Percentiles rank a stretch among this genome's conserved stretches.
These are phyloP conservation scores for Paramecium caudatum DNA, from an alignment of 73 alveolate genomes.

Conservation along the genomic window DNA sequence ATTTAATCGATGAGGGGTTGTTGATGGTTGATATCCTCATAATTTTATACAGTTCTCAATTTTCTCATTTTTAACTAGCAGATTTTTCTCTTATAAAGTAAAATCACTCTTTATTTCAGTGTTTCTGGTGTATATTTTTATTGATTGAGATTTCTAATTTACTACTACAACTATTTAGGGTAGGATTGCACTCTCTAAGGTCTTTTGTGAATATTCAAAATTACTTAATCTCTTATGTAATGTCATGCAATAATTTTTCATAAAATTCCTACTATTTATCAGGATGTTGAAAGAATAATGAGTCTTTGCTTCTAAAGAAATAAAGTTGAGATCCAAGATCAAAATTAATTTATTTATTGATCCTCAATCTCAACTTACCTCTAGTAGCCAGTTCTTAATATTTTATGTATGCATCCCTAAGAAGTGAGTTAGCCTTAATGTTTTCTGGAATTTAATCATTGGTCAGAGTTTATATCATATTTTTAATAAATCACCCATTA, in stretches of 20 bases:
- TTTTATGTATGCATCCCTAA: slow-evolving; percentile 35
- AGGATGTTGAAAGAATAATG: not conserved
- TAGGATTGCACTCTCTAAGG: too few species aligned
- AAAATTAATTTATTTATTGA: not conserved
- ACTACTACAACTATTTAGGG: too few species aligned
- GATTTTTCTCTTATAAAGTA: not conserved
- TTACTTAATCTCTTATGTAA: not conserved
- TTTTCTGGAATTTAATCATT: not conserved
- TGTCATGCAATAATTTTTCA: not conserved
- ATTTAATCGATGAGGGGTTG: too few species aligned
- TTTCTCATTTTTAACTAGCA: slow-evolving; percentile 2
- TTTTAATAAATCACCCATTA: slow-evolving; percentile 50
- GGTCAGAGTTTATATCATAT: not conserved
- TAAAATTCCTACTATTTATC: slow-evolving; percentile 20
- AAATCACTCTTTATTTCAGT: not conserved
- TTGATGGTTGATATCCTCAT: not conserved
- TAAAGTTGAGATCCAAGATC: slow-evolving; percentile 4
- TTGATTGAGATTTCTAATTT: too few species aligned
- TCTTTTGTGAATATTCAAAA: slow-evolving; percentile 13
- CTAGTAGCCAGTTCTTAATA: not conserved
- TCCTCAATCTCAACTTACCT: slow-evolving; percentile 6
- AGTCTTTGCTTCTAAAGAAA: slow-evolving; percentile 10
- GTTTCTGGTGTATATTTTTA: slow-evolving; percentile 7
- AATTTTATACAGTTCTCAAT: not conserved
- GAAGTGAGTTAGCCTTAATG: not conserved